A percentile compares a stretch with the other conserved stretches of the same genome.
phyloP scores from a whole-genome alignment of 192 early-diverging fungal species.

The Linnemannia zychae region DNA sequence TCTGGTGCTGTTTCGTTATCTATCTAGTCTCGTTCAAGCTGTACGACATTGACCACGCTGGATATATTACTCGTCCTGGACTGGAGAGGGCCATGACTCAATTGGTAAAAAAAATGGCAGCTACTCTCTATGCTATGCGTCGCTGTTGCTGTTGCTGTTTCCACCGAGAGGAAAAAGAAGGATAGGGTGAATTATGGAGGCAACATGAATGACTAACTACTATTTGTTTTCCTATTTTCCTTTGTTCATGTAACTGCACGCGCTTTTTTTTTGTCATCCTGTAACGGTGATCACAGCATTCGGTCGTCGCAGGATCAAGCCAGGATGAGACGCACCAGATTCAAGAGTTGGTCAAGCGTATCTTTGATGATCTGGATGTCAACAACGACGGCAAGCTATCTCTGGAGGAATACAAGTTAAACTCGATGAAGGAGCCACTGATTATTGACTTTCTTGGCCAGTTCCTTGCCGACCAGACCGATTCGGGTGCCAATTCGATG shows the following conservation, averaged over 20 bases:
- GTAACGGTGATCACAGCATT: slow-evolving; percentile 27
- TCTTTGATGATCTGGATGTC: slow-evolving; percentile 87
- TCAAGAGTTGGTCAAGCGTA: slow-evolving; percentile 71
- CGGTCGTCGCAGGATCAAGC: slow-evolving; percentile 56
- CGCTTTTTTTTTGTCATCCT: not conserved
- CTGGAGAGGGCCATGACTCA: slow-evolving; percentile 80
- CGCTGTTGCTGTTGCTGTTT: not conserved
- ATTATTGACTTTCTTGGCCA: slow-evolving; percentile 84
- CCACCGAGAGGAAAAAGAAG: not conserved
- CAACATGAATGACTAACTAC: not conserved
- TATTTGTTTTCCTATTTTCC: slow-evolving; percentile 9
- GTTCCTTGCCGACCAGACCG: slow-evolving; percentile 72
- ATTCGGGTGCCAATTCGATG: slow-evolving; percentile 48
- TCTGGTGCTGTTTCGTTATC: not conserved
- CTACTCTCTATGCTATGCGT: not conserved
- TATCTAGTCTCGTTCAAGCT: slow-evolving; percentile 80
- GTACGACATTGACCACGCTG: slow-evolving; percentile 85
- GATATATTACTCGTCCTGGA: slow-evolving; percentile 79
- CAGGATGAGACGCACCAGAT: slow-evolving; percentile 79
- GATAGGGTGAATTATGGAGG: not conserved
- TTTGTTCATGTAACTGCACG: not conserved
- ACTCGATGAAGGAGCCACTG: slow-evolving; percentile 83
- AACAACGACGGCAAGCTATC: slow-evolving; percentile 83
- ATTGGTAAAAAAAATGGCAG: slow-evolving; percentile 64
- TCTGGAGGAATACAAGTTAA: slow-evolving; percentile 81